Conservation (phyloP, 768 basidiomycete species). For the Agrocybe praecox region DNA sequence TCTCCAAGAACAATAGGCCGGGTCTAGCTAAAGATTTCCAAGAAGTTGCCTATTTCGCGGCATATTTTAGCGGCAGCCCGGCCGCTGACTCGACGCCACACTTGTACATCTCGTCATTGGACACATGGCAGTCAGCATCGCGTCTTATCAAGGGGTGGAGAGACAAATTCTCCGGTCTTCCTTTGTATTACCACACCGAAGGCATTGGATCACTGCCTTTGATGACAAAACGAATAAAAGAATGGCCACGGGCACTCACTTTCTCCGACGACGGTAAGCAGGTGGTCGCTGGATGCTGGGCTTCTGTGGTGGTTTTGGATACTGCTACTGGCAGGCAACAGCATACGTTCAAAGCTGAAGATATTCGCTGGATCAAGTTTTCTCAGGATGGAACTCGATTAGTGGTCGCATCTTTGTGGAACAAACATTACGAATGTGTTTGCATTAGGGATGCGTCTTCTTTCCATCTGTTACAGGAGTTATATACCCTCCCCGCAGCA, state of each 20-base stretch:
- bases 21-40: conserved; percentile 5
- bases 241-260: conserved; percentile 9
- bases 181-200: background rate
- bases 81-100: conserved; percentile 19
- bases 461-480: too few species aligned
- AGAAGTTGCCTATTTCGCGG: conserved; percentile 19
- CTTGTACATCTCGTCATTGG: conserved; percentile 20
- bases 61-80: conserved; percentile 15
- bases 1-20: background rate
- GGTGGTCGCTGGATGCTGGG: conserved; percentile 12
- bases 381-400: too few species aligned
- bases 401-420: too few species aligned
- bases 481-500: too few species aligned
- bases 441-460: too few species aligned
- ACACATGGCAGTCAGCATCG: conserved; percentile 10
- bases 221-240: background rate
- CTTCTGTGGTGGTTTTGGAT: conserved; percentile 23
- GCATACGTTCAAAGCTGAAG: background rate
- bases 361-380: background rate
- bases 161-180: conserved; percentile 8
- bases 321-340: conserved; percentile 11
- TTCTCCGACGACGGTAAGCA: conserved; percentile 21
- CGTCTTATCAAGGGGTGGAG: conserved; percentile 8
- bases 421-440: too few species aligned
- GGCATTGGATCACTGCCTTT: background rate